phyloP scores from a whole-genome alignment of 768 basidiomycete genomes.

The Panellus pusillus region DNA sequence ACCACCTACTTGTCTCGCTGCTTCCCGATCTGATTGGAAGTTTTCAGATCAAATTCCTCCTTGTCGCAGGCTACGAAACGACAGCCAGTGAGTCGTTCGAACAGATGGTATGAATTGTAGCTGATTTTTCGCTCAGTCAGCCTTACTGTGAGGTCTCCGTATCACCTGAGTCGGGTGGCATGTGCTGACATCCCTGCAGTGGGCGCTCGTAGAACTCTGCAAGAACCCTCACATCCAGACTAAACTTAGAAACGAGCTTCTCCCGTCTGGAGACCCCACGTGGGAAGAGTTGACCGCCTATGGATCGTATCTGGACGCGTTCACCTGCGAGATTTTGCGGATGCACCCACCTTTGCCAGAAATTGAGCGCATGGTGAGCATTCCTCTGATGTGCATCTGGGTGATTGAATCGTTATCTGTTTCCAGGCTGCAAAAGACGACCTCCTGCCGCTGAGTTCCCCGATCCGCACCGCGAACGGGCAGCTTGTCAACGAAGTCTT shows the following conservation, averaged over 20 bases:
- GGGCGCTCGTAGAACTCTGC: constrained; percentile 39
- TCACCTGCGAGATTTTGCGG: constrained; percentile 39
- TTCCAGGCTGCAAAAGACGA: constrained; percentile 38
- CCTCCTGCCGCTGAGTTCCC: constrained; percentile 36
- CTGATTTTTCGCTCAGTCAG: background rate
- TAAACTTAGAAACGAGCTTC: background rate
- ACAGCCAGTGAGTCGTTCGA: background rate
- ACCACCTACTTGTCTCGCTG: background rate
- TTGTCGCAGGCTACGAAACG: constrained; percentile 9
- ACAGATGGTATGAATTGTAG: background rate
- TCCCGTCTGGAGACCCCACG: constrained; percentile 1
- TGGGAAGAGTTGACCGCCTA: constrained; percentile 9
- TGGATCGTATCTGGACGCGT: constrained; percentile 40
- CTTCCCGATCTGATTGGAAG: background rate
- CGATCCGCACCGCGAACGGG: constrained; percentile 29
- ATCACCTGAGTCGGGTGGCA: background rate
- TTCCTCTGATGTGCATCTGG: too few species aligned
- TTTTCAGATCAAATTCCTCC: constrained; percentile 9
- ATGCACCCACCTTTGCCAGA: constrained; percentile 34
- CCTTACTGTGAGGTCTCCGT: constrained; percentile 1
- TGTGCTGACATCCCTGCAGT: constrained; percentile 19
- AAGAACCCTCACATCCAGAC: constrained; percentile 23
- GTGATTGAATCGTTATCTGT: background rate
- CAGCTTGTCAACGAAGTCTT: constrained; percentile 28
- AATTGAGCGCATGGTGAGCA: constrained; percentile 32